phyloP scores from a whole-genome alignment of 345 rosid species.

The Citrus glauca region DNA sequence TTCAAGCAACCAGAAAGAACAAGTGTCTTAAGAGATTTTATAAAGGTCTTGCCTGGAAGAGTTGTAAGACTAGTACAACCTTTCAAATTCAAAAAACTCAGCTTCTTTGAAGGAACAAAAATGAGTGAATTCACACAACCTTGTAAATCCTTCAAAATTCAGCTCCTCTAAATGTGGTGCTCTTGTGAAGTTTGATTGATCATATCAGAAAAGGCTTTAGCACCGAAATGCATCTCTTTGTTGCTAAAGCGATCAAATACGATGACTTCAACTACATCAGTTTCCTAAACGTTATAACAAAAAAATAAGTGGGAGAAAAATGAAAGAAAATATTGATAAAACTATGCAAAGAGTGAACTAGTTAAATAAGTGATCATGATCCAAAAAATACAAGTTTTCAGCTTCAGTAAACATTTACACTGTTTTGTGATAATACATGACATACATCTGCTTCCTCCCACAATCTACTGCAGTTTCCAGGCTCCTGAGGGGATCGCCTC shows the following conservation, averaged over 20 bases:
- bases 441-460: conserved; percentile 22
- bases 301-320: neutral
- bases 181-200: conserved; percentile 9
- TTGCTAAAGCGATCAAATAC: neutral
- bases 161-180: neutral
- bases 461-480: conserved; percentile 24
- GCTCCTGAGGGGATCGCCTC: neutral
- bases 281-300: conserved; percentile 22
- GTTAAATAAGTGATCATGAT: too few species aligned
- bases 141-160: conserved; percentile 3
- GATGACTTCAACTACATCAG: conserved; percentile 26
- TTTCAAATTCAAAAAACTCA: too few species aligned
- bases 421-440: conserved; percentile 19
- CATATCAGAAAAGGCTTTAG: conserved; percentile 21
- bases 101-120: neutral
- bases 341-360: too few species aligned
- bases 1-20: too few species aligned
- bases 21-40: too few species aligned
- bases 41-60: too few species aligned
- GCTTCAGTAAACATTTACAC: neutral
- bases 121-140: neutral
- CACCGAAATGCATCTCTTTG: neutral
- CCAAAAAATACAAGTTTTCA: too few species aligned
- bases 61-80: too few species aligned
- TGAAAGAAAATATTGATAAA: neutral